Evolutionary conservation across 2,329 filamentous ascomycete genomes (phyloP), one percentile per base, ranked within the genome.

Genomic region (Phoma sp.): DNA sequence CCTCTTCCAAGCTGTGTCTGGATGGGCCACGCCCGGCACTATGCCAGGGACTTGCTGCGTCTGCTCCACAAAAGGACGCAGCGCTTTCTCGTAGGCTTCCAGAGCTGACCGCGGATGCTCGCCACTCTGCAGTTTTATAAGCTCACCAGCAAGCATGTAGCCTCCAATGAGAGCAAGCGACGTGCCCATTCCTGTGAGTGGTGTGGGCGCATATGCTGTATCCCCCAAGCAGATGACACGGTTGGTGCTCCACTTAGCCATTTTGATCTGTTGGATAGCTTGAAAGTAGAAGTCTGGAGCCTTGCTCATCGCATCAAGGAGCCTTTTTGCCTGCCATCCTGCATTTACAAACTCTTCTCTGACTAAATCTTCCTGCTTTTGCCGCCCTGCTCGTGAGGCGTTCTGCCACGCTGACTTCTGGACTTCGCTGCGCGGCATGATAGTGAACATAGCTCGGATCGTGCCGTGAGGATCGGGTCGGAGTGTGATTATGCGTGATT

Each of bases 221-320:
- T 87, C 83, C 0, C 83, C 84, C 0, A 85, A 52, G 1, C 85
- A 73, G 1, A 75, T 76, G 1, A 86, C 76, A 0, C 82, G 77
- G 0, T 79, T 78, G 0, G 69, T 67, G 9, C 70, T 79, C 80
- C 77, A 83, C 6, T 52, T 60, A 1, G 73, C 61, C 59, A 80
- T 58, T 43, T 76, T 78, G 44, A 85, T 77, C 44, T 80, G 73
- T 0, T 72, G 75, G 35, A 82, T 66, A 3, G 75, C 68, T 11
- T 77, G 65, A 45, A 72, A 73, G 69, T 83, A 83, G 57, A 83
- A 82, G 59, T 83, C 77, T 0, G 75, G 62, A 2, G 73, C 55
- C 53, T 61, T 30, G 10, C 69, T 59, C 67, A 85, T 69, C 0
- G 63, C 73, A 5, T 75, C 59, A 2, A 85, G 36, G 0, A 84